Evolutionary conservation across 441 rosid genomes (phyloP).

Genomic region (Geranium incanum): DNA sequence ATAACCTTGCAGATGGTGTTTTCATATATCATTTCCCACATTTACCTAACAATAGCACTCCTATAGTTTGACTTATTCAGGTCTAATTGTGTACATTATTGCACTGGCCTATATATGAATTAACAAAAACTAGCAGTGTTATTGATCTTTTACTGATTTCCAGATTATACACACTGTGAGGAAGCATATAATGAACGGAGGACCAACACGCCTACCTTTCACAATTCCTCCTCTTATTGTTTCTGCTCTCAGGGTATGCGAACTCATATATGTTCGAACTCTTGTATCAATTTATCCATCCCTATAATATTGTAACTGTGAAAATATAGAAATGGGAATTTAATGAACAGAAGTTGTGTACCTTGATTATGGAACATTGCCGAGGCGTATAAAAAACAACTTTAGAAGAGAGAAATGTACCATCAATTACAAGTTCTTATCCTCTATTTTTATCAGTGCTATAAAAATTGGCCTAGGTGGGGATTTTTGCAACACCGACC

Average conservation of each 20-base stretch:
- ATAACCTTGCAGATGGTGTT: not conserved
- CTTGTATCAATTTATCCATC: constrained; percentile 5
- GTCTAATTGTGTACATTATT: constrained; percentile 15
- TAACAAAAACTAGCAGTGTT: not conserved
- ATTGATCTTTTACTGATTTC: constrained; percentile 17
- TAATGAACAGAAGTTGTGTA: not conserved
- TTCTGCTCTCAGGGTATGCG: constrained; percentile 49
- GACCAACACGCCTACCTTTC: constrained; percentile 48
- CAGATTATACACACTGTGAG: constrained; percentile 57
- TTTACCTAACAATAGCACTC: not conserved
- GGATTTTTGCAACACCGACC: too few species aligned
- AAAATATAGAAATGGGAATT: not conserved
- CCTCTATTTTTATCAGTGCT: not conserved
- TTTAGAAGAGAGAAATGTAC: not conserved
- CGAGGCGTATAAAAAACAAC: not conserved
- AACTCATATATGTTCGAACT: constrained; percentile 7
- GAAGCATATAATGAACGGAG: constrained; percentile 54
- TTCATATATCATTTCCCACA: not conserved
- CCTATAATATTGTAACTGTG: not conserved
- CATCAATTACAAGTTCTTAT: not conserved
- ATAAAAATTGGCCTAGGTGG: too few species aligned
- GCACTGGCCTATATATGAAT: constrained; percentile 15
- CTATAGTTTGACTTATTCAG: not conserved
- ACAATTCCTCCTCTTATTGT: constrained; percentile 51
- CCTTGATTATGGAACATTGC: not conserved